Evolutionary conservation across 495 filamentous ascomycete species (phyloP), one percentile per base, ranked within the genome.

Genomic region (Endocarpon pusillum): DNA sequence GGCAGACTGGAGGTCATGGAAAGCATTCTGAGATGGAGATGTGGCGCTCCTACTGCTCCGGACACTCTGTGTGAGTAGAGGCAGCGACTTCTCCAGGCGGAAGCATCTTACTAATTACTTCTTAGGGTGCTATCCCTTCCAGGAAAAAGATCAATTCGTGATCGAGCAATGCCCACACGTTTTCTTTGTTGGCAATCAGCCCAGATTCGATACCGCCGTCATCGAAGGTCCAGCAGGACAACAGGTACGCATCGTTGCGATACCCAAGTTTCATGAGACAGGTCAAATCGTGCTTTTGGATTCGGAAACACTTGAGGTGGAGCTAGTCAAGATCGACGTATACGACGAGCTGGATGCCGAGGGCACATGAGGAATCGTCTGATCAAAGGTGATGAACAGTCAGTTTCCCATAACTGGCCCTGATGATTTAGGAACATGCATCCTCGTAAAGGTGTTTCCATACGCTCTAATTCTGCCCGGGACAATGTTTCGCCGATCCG

Each of bases 21-120:
- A 56, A 71, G 73, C 25, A 79, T 89, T 67, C 67, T 93, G 40
- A 68, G 82, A 40, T 97, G 91, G 91, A 66, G 87, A 35, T 78
- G 79, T 52, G 70, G 69, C 35, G 87, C 87, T n/a, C 89, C 89
- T 10, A 97, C 89, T 1, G 91, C 91, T 3, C 89, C 89, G 1
- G 89, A 99, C 56, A 99, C 89, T 2, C 51, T 97, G 36, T 94
- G 87, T 92, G 65, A 61, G 81, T n/a, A n/a, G n/a, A n/a, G n/a
- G n/a, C n/a, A n/a, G n/a, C n/a, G n/a, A n/a, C n/a, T n/a, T n/a
- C n/a, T n/a, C 6, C 6, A 15, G 28, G 43, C 34, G 40, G 45
- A 36, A 43, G 8, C 21, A 24, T 27, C 7, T 17, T 22, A 10
- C 18, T 32, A 41, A 32, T 42, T 17, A 42, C 28, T 16, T 14